These are phyloP conservation scores for Fusarium equiseti DNA, from an alignment of 2,329 filamentous ascomycete species.

Conservation along the genomic window DNA sequence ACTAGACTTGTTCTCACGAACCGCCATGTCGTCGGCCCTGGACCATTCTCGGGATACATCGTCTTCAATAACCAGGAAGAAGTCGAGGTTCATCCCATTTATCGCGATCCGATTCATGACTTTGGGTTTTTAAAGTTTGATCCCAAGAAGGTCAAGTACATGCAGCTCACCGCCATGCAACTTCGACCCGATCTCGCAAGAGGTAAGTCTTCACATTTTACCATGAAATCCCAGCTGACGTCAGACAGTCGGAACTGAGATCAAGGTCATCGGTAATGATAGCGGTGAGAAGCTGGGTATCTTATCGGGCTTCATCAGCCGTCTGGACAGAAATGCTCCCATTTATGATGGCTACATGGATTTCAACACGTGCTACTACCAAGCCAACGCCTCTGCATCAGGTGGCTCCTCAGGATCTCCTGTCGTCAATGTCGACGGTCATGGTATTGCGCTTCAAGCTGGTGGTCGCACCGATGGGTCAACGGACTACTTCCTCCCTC, in stretches of 20 bases:
- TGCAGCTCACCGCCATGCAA: slow-evolving; percentile 72
- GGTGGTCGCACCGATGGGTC: slow-evolving; percentile 94
- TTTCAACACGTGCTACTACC: slow-evolving; percentile 96
- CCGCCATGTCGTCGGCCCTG: slow-evolving; percentile 92
- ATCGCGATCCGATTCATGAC: slow-evolving; percentile 97
- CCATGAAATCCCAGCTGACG: background rate
- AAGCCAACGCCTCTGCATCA: slow-evolving; percentile 95
- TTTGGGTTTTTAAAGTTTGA: slow-evolving; percentile 98
- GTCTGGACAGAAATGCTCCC: slow-evolving; percentile 93
- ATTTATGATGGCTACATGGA: slow-evolving; percentile 99
- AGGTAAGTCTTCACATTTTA: background rate
- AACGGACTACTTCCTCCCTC: slow-evolving; percentile 95
- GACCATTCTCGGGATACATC: slow-evolving; percentile 97
- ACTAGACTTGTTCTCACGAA: slow-evolving; percentile 73
- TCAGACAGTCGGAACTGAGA: slow-evolving; percentile 15
- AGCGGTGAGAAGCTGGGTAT: slow-evolving; percentile 35
- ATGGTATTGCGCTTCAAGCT: slow-evolving; percentile 82
- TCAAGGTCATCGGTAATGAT: slow-evolving; percentile 34
- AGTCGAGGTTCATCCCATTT: slow-evolving; percentile 94
- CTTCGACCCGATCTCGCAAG: slow-evolving; percentile 30
- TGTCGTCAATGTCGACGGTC: slow-evolving; percentile 94
- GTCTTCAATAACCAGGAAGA: slow-evolving; percentile 99
- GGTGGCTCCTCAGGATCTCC: slow-evolving; percentile 97
- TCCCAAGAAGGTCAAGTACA: slow-evolving; percentile 95
- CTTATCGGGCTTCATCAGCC: slow-evolving; percentile 91